Conservation (phyloP, 768 basidiomycete genomes). For the Tulasnella sp. region DNA sequence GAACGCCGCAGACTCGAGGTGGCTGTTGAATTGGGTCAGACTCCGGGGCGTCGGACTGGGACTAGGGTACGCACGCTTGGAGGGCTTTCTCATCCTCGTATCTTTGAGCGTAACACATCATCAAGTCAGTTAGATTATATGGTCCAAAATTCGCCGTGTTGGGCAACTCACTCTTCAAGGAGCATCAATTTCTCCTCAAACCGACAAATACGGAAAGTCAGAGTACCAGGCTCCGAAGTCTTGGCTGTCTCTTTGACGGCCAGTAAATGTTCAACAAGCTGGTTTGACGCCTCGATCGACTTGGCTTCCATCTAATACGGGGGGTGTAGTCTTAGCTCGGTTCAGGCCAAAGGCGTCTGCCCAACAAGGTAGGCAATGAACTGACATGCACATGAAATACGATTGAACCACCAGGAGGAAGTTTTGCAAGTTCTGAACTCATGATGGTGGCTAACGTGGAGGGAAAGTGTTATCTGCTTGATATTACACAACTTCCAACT, state of each 20-base stretch:
- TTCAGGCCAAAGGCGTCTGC: no score
- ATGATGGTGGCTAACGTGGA: background rate
- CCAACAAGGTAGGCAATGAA: background rate
- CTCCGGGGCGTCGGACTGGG: background rate
- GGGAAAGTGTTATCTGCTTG: background rate
- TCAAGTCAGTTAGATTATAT: background rate
- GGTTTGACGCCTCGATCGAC: background rate
- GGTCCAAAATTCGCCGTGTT: background rate
- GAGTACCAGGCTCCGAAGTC: background rate
- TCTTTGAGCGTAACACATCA: background rate
- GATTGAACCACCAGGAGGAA: background rate
- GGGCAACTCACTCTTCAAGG: background rate
- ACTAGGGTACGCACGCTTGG: background rate
- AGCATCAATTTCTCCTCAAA: background rate
- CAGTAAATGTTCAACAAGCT: background rate
- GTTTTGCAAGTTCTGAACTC: background rate
- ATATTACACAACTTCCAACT: background rate
- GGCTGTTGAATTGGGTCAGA: background rate
- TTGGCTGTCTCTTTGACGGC: slow-evolving; percentile 3
- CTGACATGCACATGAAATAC: background rate
- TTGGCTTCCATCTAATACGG: background rate
- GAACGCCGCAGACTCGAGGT: background rate
- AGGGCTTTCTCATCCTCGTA: slow-evolving; percentile 5
- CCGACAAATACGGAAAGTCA: background rate
- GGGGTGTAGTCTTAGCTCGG: no score